Conservation (phyloP, 2,329 filamentous ascomycete species). For the Alternaria alternata region DNA sequence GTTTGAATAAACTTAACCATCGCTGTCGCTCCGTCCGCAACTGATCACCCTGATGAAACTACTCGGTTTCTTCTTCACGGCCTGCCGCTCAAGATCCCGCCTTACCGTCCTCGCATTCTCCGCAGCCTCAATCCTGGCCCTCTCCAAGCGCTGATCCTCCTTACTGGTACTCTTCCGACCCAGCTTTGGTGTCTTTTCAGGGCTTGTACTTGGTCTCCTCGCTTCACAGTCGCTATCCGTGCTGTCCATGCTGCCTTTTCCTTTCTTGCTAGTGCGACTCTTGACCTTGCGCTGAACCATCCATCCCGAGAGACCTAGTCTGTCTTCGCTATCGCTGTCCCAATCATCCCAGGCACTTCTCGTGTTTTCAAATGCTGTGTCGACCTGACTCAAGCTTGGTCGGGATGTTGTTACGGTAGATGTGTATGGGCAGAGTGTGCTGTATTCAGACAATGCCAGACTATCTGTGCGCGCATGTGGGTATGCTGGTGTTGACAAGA, state of each 20-base stretch:
- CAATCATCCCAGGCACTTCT: slow-evolving; percentile 50
- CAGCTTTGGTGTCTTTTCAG: background rate
- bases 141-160: slow-evolving; percentile 13
- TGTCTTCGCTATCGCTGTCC: slow-evolving; percentile 44
- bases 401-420: slow-evolving; percentile 24
- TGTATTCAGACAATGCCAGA: slow-evolving; percentile 40
- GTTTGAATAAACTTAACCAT: background rate
- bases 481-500: slow-evolving; percentile 25
- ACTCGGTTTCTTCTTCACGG: slow-evolving; percentile 28
- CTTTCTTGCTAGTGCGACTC: slow-evolving; percentile 18
- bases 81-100: slow-evolving; percentile 4
- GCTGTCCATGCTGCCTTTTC: slow-evolving; percentile 23
- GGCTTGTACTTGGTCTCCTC: slow-evolving; percentile 7
- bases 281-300: slow-evolving; percentile 21
- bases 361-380: slow-evolving; percentile 38
- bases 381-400: slow-evolving; percentile 30
- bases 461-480: slow-evolving; percentile 35
- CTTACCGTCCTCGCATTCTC: slow-evolving; percentile 10
- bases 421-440: slow-evolving; percentile 33
- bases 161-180: slow-evolving; percentile 9
- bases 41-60: slow-evolving; percentile 45
- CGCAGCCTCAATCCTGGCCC: slow-evolving; percentile 2
- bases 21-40: slow-evolving; percentile 36
- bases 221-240: slow-evolving; percentile 16
- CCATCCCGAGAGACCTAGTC: slow-evolving; percentile 40